Conservation (phyloP, 2,329 filamentous ascomycete genomes). For the Alternaria novae-zelandiae region DNA sequence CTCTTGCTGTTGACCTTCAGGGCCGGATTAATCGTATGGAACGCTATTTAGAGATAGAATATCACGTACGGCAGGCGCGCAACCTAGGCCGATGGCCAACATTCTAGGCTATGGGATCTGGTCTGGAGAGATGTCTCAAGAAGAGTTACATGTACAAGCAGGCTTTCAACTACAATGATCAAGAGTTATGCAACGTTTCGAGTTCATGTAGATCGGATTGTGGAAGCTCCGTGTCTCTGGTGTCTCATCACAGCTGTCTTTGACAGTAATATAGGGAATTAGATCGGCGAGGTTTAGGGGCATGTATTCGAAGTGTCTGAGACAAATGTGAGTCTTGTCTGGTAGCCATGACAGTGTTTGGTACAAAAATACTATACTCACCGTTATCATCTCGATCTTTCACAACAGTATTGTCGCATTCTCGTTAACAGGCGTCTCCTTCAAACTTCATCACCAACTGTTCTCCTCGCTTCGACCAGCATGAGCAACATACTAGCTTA, state of each 20-base stretch:
- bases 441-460: not conserved
- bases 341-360: not conserved
- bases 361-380: not conserved
- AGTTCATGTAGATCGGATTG: not conserved
- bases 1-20: not conserved
- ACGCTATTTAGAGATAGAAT: not conserved
- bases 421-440: not conserved
- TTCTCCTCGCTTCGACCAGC: too few species aligned
- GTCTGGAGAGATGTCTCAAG: not conserved
- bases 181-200: not conserved
- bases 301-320: not conserved
- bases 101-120: not conserved
- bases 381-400: not conserved
- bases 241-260: not conserved
- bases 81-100: too few species aligned
- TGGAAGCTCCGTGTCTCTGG: not conserved
- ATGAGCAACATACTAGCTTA: not conserved
- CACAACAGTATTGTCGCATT: not conserved
- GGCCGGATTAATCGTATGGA: not conserved
- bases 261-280: not conserved
- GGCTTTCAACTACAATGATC: too few species aligned
- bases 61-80: not conserved
- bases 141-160: not conserved
- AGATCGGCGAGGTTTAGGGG: not conserved
- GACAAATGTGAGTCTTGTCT: not conserved